Base-by-base conservation (phyloP, 345 rosid species). In the Populus euphratica region DNA sequence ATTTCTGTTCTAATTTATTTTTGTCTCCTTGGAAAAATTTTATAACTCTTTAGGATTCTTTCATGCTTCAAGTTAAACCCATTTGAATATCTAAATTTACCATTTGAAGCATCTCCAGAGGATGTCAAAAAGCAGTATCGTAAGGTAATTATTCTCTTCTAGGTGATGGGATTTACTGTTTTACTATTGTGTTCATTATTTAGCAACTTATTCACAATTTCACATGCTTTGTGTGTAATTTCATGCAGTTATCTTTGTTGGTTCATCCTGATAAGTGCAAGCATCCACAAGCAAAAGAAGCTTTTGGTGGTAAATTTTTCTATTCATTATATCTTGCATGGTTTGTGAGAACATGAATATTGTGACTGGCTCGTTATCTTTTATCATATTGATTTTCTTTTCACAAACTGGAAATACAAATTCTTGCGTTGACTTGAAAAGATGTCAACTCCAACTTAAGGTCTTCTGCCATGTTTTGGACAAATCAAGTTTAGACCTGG, bases 261-360 rank as follows among this genome's bases (percentile, higher is more conserved):
- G 97, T 96, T 83, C 98, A 93, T 56, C 99, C 99, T 85, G 98
- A 96, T 76, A 96, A 96, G 86, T 96, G 98, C 91, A 93, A 96
- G 88, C 98, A 96, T 85, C 97, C 96, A 18, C 96, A 90, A 83
- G 97, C 99, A 39, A 93, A 96, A 81, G 99, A 96, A 87, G 99
- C 99, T 65, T 96, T 96, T 87, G 94, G 85, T 82, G 98, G 99
- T 93, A 81, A 68, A 8, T 81, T 39, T 23, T 61, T 69, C 73
- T 38, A 9, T 43, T 61, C n/a, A 27, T 35, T 33, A 5, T 66
- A 35, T 13, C 69, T 66, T 63, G 67, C 69, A 66, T 29, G 69
- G 21, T 35, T 66, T 17, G 33, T 8, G 2, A 25, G 38, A 29
- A 64, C 11, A 29, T 18, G 21, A 17, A 66, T 18, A 5, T 66